Base-by-base conservation (phyloP, 139 green algal species). In the Pycnococcus provasolii region DNA sequence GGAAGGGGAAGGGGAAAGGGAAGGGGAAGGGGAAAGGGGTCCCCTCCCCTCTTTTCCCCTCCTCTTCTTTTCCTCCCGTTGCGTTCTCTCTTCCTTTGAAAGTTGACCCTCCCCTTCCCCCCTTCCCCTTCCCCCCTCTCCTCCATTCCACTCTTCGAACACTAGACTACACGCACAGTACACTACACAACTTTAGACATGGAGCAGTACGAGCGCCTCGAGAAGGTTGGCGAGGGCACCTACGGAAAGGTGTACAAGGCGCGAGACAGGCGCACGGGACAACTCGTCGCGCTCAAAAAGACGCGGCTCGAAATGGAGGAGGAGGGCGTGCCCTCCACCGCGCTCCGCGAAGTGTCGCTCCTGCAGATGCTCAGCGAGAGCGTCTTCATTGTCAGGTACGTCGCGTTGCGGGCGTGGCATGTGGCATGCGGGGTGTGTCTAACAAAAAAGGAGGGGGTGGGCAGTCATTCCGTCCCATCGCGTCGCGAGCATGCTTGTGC, bases 231-330 rank as follows among this genome's bases (percentile, higher is more conserved):
- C 1, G 86, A 94, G 67, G 90, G 91, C 13, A 97, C 92, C 0
- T 98, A 98, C 81, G 92, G 92, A 41, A 96, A 97, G 78, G 91
- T 97, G 15, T 96, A 97, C 78, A 95, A 94, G 68, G 90, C 89
- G 2, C 66, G 71, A 3, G 84, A 92, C 66, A 86, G 85, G 42
- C 81, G 72, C 39, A 95, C 81, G 0, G 91, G 89, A 4, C 71
- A 83, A 43, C 66, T 95, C 41, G 90, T 99, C 11, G 92, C 92
- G 0, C 67, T 99, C 66, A 99, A 99, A 83, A 98, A 99, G 84
- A 96, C 88, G 2, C 80, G 90, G 3, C 67, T 99, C 15, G 89
- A 94, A 81, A 96, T 96, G 91, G 93, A 96, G 73, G 89, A 99
- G 68, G 92, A 99, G 67, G 93, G 92, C 45, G 90, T 98, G 39